Evolutionary conservation across 2,329 filamentous ascomycete species (phyloP), one percentile per base, ranked within the genome.

Genomic region (Botryotinia narcissicola): DNA sequence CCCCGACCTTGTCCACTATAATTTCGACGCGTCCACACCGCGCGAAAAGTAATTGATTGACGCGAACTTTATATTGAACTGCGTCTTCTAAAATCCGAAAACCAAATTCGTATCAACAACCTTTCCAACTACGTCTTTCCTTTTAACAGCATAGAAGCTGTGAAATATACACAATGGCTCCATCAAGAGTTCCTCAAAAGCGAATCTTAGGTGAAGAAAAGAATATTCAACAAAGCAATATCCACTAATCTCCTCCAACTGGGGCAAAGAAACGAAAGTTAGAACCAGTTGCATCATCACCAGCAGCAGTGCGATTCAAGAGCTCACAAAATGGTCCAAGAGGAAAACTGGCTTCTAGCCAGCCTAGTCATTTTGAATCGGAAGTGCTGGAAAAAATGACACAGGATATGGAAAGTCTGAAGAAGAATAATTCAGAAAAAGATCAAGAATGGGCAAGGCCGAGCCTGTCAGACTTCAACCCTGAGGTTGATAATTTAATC

Each of bases 341-440:
- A 77, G 88, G 87, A 76, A 91, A 90, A 80, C 81, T 90, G 40
- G 87, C 88, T 75, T 95, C 92, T 1, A 95, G 88, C 78, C 93
- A 95, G 82, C 89, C 89, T 25, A 98, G 94, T 81, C 89, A 92
- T 72, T 99, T 99, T 81, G 96, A 98, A 83, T 91, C 92, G 74
- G 94, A 98, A 81, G 93, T 97, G 3, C 87, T 99, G 75, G 95
- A 98, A 86, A 97, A 97, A 85, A 89, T 99, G 83, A 96, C 94
- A 75, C 95, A 98, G 83, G 94, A 98, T 81, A 95, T 98, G 75
- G 91, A 89, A 37, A 92, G 91, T 32, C 86, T 97, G 77, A 97
- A 95, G 85, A 87, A 93, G 79, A 93, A 88, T 82, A 98, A 97
- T 83, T 87, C 93, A 3, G 96, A 99, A 81, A 97, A 91, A 82